Evolutionary conservation across 306 rosid genomes (phyloP).

Genomic region (Prunus mume): DNA sequence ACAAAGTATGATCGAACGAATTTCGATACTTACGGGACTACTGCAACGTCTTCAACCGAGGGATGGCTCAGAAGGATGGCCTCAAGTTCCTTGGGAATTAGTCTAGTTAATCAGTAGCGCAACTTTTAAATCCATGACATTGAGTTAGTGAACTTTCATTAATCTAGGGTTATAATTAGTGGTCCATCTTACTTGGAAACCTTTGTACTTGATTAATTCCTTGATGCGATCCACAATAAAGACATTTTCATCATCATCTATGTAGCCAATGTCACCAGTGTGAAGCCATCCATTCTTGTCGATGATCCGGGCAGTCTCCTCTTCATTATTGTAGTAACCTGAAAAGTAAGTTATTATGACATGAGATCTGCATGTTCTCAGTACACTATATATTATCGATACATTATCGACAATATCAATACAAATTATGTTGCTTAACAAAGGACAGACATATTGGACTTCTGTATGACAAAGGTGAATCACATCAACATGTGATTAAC

Average conservation of each 20-base stretch:
- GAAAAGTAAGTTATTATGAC: neutral
- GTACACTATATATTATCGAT: no score
- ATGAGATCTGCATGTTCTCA: neutral
- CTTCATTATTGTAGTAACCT: conserved; percentile 80
- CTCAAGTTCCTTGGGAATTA: conserved; percentile 55
- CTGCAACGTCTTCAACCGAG: conserved; percentile 85
- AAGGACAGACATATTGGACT: no score
- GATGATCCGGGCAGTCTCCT: conserved; percentile 70
- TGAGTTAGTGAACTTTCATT: no score
- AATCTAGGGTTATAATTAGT: neutral
- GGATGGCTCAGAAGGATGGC: conserved; percentile 79
- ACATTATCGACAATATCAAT: no score
- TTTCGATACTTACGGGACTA: conserved; percentile 67
- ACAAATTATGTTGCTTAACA: no score
- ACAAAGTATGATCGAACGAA: neutral
- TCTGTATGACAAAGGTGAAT: no score
- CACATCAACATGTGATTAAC: no score
- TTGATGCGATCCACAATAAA: conserved; percentile 63
- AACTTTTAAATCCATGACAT: neutral
- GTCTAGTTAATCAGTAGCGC: neutral
- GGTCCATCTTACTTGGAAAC: conserved; percentile 47
- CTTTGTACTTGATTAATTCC: conserved; percentile 54
- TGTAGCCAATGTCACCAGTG: conserved; percentile 83
- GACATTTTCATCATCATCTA: conserved; percentile 72
- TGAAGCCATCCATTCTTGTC: conserved; percentile 89